Conservation (phyloP, 1,139 yeast genomes). For the Geotrichum macrosporum region DNA sequence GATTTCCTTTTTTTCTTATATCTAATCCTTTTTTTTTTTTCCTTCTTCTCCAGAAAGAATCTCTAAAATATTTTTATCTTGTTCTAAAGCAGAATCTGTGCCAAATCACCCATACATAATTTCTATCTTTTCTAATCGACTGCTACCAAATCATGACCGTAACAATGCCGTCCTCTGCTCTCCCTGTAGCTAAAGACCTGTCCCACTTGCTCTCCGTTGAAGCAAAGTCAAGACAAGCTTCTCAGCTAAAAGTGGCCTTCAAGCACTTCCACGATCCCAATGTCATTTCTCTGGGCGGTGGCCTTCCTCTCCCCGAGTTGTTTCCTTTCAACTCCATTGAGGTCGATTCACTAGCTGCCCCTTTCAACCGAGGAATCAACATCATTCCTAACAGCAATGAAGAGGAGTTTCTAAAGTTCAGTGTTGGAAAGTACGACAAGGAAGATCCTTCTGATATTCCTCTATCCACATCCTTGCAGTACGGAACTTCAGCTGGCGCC, state of each 20-base stretch:
- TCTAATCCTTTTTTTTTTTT: no score
- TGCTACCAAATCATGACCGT: no score
- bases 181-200: slow-evolving; percentile 56
- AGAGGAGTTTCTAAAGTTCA: slow-evolving; percentile 38
- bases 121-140: no score
- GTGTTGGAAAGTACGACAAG: slow-evolving; percentile 9
- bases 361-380: slow-evolving; percentile 71
- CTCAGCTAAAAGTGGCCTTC: slow-evolving; percentile 81
- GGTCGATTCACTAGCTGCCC: slow-evolving; percentile 70
- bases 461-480: slow-evolving; percentile 81
- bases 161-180: neutral
- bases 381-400: slow-evolving; percentile 54
- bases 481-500: slow-evolving; percentile 81
- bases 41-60: no score
- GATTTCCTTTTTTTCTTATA: no score
- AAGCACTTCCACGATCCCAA: slow-evolving; percentile 69
- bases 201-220: slow-evolving; percentile 72
- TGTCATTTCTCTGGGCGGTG: slow-evolving; percentile 89
- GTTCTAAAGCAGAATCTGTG: no score
- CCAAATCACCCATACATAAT: no score
- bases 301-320: slow-evolving; percentile 82
- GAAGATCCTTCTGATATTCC: slow-evolving; percentile 53
- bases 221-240: slow-evolving; percentile 68
- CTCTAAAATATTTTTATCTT: no score
- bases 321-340: slow-evolving; percentile 82